Percentiles rank a stretch among this genome's conserved stretches.
Evolutionary conservation across 805 yeast genomes (phyloP).

Genomic region (Candida tibetensis): DNA sequence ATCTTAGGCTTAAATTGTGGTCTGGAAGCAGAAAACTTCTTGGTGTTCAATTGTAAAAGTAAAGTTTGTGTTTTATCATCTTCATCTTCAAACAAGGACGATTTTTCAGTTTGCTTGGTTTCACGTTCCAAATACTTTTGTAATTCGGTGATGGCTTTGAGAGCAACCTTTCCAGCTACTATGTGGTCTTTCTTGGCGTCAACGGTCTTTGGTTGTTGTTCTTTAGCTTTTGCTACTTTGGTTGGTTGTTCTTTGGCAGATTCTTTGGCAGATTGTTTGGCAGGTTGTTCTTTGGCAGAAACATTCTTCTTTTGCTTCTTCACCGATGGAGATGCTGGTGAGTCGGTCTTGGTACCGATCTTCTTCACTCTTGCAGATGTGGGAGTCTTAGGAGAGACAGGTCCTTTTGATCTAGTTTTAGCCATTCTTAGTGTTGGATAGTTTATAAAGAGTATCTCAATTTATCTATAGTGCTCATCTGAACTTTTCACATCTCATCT

Average conservation of each 20-base stretch:
- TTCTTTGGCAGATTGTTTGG: constrained; percentile 4
- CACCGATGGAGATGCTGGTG: constrained; percentile 22
- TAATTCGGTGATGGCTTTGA: constrained; percentile 64
- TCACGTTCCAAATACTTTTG: constrained; percentile 48
- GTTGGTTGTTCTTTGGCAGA: constrained; percentile 3
- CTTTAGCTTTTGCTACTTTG: constrained; percentile 1
- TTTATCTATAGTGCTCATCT: background rate
- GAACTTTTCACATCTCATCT: constrained; percentile 4
- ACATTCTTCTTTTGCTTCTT: constrained; percentile 8
- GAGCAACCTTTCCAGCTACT: constrained; percentile 10
- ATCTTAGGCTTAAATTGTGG: constrained; percentile 55
- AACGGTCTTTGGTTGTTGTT: background rate
- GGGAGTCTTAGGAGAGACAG: constrained; percentile 24
- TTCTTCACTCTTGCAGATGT: constrained; percentile 20
- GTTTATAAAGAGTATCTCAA: background rate
- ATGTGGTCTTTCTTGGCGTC: constrained; percentile 1
- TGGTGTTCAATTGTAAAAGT: constrained; percentile 62
- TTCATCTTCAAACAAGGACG: constrained; percentile 49
- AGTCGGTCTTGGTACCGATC: constrained; percentile 17
- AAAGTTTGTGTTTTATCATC: constrained; percentile 52
- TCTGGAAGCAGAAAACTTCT: constrained; percentile 60
- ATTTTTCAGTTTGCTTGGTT: constrained; percentile 27
- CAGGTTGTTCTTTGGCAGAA: constrained; percentile 4
- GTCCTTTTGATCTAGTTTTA: constrained; percentile 30
- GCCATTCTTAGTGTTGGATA: constrained; percentile 20